Conservation (phyloP, 495 filamentous ascomycete species). For the Penicillium desertorum region DNA sequence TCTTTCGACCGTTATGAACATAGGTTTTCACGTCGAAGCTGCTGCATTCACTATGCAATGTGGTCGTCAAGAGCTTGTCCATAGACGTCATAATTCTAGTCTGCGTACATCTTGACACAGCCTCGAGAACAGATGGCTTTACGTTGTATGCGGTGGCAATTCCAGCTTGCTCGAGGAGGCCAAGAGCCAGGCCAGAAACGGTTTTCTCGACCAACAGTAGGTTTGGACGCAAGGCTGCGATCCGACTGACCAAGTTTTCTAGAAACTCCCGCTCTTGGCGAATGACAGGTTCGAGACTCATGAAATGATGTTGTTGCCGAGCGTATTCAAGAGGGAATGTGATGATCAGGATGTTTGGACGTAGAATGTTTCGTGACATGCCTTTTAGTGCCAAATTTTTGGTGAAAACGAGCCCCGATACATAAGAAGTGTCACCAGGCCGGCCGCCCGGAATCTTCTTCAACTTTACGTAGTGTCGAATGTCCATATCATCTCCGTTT, state of each 20-base stretch:
- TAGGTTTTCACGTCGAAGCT: constrained; percentile 96
- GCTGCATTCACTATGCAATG: constrained; percentile 74
- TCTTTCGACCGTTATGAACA: constrained; percentile 75
- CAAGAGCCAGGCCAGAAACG: constrained; percentile 85
- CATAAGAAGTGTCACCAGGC: constrained; percentile 88
- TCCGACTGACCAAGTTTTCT: constrained; percentile 88
- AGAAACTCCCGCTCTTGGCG: constrained; percentile 96
- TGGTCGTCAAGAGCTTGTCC: constrained; percentile 83
- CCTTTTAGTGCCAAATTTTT: constrained; percentile 95
- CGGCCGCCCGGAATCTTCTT: constrained; percentile 91
- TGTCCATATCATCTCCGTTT: constrained; percentile 90
- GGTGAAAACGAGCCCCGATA: constrained; percentile 93
- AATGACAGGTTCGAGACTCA: constrained; percentile 97
- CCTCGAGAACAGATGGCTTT: constrained; percentile 91
- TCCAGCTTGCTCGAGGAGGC: constrained; percentile 80
- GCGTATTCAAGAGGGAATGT: constrained; percentile 97
- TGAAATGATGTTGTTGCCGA: constrained; percentile 92
- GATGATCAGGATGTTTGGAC: constrained; percentile 87
- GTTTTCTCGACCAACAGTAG: constrained; percentile 85
- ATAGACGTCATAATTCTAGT: constrained; percentile 92
- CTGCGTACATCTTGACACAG: constrained; percentile 86
- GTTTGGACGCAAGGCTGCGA: constrained; percentile 77
- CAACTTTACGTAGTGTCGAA: constrained; percentile 96
- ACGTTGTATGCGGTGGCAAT: constrained; percentile 95
- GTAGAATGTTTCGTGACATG: constrained; percentile 83